phyloP scores from a whole-genome alignment of 2,329 filamentous ascomycete genomes.

The Fusarium papillatum region DNA sequence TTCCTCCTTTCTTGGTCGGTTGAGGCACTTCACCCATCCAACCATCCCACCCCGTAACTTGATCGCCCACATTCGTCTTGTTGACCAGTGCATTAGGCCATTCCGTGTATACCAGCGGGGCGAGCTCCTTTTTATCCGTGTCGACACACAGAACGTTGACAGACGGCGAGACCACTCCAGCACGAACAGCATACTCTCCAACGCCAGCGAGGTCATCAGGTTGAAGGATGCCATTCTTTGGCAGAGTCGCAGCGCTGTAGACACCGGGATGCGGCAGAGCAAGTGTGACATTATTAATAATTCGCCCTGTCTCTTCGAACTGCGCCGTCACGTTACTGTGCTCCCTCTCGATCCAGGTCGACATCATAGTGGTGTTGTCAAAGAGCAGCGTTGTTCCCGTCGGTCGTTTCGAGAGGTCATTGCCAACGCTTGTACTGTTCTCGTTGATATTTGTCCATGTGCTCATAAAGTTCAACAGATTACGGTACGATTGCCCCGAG shows the following conservation, averaged over 20 bases:
- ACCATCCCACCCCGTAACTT: constrained; percentile 47
- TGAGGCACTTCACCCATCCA: constrained; percentile 57
- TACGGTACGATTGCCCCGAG: constrained; percentile 78
- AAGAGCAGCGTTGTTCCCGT: constrained; percentile 73
- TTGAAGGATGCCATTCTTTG: constrained; percentile 76
- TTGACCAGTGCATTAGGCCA: constrained; percentile 65
- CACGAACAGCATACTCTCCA: constrained; percentile 76
- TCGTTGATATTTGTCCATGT: constrained; percentile 66
- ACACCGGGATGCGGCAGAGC: constrained; percentile 83
- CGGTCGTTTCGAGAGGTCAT: constrained; percentile 64
- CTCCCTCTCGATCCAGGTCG: constrained; percentile 75
- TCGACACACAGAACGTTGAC: constrained; percentile 83
- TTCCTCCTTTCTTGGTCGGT: constrained; percentile 36
- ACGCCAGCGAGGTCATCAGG: constrained; percentile 74
- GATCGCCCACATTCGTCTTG: constrained; percentile 50
- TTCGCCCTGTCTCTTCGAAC: constrained; percentile 63
- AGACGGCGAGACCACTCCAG: constrained; percentile 77
- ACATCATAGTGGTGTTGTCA: constrained; percentile 80
- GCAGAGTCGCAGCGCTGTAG: constrained; percentile 72
- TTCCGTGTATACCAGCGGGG: constrained; percentile 72
- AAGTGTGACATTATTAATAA: constrained; percentile 82
- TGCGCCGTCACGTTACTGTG: constrained; percentile 65
- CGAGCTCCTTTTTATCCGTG: constrained; percentile 69
- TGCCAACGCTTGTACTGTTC: constrained; percentile 56
- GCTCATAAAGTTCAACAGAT: constrained; percentile 72